A percentile compares a stretch with the other conserved stretches of the same genome.
phyloP scores from a whole-genome alignment of 495 filamentous ascomycete species.

The Sporormia fimetaria region DNA sequence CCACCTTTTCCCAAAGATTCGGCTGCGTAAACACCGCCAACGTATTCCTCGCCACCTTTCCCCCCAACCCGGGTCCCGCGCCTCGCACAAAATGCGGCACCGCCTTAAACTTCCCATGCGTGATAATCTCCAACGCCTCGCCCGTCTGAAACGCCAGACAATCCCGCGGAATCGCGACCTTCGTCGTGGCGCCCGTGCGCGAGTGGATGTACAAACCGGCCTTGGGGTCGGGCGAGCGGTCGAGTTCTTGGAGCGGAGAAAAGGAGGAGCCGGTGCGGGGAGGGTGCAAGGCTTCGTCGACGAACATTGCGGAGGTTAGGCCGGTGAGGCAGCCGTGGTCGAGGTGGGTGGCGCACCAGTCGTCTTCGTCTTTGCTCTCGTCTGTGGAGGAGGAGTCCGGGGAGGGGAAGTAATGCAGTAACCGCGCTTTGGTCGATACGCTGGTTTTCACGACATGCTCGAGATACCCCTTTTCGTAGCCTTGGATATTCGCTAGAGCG shows the following conservation, averaged over 20 bases:
- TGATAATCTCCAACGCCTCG: slow-evolving; percentile 82
- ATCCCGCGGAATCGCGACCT: slow-evolving; percentile 80
- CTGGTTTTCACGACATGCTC: slow-evolving; percentile 77
- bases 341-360: slow-evolving; percentile 93
- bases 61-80: slow-evolving; percentile 36
- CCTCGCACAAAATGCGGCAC: slow-evolving; percentile 95
- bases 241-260: slow-evolving; percentile 54
- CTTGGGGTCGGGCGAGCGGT: slow-evolving; percentile 61
- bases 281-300: slow-evolving; percentile 56
- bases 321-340: slow-evolving; percentile 92
- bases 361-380: slow-evolving; percentile 42
- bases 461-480: slow-evolving; percentile 65
- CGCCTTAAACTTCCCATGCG: slow-evolving; percentile 74
- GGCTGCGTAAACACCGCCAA: slow-evolving; percentile 96
- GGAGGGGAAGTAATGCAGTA: slow-evolving; percentile 86
- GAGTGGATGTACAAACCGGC: slow-evolving; percentile 89
- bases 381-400: slow-evolving; percentile 24
- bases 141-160: slow-evolving; percentile 95
- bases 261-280: slow-evolving; percentile 31
- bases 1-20: slow-evolving; percentile 78
- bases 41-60: slow-evolving; percentile 72
- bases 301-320: slow-evolving; percentile 89
- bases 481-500: slow-evolving; percentile 62
- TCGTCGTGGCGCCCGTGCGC: slow-evolving; percentile 61
- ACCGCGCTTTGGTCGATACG: slow-evolving; percentile 78